phyloP scores from a whole-genome alignment of 257 asterid genomes.

The Solanum pinnatisectum region DNA sequence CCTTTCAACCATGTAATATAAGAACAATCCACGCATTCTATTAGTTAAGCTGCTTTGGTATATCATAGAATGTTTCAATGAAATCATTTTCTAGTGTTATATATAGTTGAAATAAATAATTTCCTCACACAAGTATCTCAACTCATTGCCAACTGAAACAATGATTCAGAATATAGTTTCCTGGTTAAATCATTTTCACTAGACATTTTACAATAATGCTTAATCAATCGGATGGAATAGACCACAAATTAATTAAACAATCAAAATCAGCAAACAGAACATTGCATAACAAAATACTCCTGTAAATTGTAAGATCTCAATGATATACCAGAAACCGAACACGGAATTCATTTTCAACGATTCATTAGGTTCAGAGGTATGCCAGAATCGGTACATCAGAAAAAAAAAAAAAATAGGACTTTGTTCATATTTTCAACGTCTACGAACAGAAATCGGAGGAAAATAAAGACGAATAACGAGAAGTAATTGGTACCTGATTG shows the following conservation, averaged over 20 bases:
- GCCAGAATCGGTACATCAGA: background rate
- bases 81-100: background rate
- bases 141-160: background rate
- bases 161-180: background rate
- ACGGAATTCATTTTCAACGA: background rate
- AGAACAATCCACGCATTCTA: background rate
- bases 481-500: slow-evolving; percentile 16
- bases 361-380: background rate
- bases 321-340: background rate
- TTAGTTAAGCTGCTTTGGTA: background rate
- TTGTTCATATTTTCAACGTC: background rate
- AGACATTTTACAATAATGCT: background rate
- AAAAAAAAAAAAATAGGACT: background rate
- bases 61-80: background rate
- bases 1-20: background rate
- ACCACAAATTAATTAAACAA: background rate
- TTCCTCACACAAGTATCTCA: background rate
- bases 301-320: background rate
- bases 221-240: background rate
- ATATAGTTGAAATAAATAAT: background rate
- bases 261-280: background rate
- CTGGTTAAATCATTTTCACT: background rate
- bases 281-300: background rate
- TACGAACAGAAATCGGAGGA: background rate
- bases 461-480: background rate